Evolutionary conservation across 2,329 filamentous ascomycete genomes (phyloP).

Genomic region (Ophiobolus disseminans): DNA sequence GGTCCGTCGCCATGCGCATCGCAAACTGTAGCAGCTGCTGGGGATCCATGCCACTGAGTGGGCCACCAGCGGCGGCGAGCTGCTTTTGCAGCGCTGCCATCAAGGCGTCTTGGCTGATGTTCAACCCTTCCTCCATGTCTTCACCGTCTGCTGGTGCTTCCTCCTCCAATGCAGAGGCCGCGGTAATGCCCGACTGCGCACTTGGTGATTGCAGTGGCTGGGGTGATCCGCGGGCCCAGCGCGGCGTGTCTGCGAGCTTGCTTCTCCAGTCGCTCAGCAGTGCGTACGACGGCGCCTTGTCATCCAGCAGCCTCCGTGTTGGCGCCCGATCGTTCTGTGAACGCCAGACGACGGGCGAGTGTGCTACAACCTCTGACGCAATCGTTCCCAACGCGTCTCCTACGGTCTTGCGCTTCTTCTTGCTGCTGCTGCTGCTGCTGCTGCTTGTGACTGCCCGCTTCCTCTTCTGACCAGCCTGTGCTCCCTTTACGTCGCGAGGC

Average conservation of each 20-base stretch:
- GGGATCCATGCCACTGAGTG: constrained; percentile 51
- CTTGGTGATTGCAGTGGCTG: constrained; percentile 17
- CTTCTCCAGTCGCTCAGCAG: constrained; percentile 56
- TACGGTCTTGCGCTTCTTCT: constrained; percentile 33
- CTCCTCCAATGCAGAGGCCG: constrained; percentile 1
- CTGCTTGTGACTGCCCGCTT: constrained; percentile 30
- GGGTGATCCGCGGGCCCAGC: constrained; percentile 31
- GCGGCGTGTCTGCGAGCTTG: constrained; percentile 41
- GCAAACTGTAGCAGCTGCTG: constrained; percentile 53
- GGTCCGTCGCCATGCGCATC: constrained; percentile 53
- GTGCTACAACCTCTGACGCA: constrained; percentile 17
- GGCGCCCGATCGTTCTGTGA: constrained; percentile 31
- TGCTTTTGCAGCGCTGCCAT: constrained; percentile 45
- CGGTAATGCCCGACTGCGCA: constrained; percentile 7
- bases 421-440: constrained; percentile 22
- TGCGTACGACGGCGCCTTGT: constrained; percentile 46
- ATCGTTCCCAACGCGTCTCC: constrained; percentile 3
- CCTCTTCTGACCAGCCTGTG: constrained; percentile 38
- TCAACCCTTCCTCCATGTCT: constrained; percentile 18
- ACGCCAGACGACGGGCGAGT: constrained; percentile 46
- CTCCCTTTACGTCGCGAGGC: constrained; percentile 24
- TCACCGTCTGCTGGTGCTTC: constrained; percentile 22
- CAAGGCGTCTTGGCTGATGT: constrained; percentile 50
- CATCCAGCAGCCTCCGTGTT: constrained; percentile 33
- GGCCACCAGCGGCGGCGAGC: constrained; percentile 44